These are phyloP conservation scores for Trichoderma sp. DNA, from an alignment of 2,329 filamentous ascomycete genomes.

Conservation along the genomic window DNA sequence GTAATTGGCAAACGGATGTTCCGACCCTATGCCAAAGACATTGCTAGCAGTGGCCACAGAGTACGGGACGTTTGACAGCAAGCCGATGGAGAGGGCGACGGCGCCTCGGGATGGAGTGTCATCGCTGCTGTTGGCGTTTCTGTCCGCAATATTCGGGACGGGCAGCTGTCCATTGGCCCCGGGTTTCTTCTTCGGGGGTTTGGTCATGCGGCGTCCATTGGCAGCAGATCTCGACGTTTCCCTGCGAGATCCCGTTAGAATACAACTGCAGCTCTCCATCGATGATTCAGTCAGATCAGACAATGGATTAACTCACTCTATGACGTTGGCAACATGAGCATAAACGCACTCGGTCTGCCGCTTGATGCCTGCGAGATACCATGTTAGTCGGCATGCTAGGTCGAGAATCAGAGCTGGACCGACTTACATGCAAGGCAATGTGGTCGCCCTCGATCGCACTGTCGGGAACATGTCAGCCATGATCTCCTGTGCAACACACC, in stretches of 20 bases:
- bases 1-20: conserved; percentile 81
- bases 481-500: conserved; percentile 7
- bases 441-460: conserved; percentile 76
- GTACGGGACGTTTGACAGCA: conserved; percentile 74
- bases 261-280: conserved; percentile 7
- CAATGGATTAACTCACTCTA: conserved; percentile 60
- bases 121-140: conserved; percentile 51
- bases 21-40: conserved; percentile 77
- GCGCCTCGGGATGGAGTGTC: conserved; percentile 52
- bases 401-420: background rate
- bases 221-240: conserved; percentile 59
- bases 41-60: conserved; percentile 71
- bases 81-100: conserved; percentile 58
- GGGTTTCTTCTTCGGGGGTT: conserved; percentile 58
- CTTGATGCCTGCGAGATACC: conserved; percentile 63
- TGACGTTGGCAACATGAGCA: conserved; percentile 73
- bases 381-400: background rate
- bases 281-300: background rate
- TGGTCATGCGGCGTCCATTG: conserved; percentile 59
- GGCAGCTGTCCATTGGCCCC: conserved; percentile 44
- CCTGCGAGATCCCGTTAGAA: conserved; percentile 41
- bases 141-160: conserved; percentile 60
- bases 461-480: conserved; percentile 20
- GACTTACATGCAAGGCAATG: conserved; percentile 65
- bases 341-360: conserved; percentile 75